A percentile compares a stretch with the other conserved stretches of the same genome.
phyloP scores from a whole-genome alignment of 1,139 yeast genomes.

The Debaryomycetaceae sp. region DNA sequence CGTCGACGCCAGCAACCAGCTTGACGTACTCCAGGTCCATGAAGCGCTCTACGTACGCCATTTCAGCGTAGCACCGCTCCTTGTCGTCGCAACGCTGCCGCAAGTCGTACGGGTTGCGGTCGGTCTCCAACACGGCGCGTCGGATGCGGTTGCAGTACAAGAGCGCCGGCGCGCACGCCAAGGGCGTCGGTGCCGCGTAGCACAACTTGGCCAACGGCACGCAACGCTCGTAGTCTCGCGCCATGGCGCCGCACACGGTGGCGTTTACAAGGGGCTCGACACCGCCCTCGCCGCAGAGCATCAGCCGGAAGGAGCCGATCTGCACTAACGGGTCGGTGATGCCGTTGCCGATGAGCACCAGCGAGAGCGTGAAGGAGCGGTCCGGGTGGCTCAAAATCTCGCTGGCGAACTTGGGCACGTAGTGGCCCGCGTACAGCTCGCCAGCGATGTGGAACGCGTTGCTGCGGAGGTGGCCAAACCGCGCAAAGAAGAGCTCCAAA shows the following conservation, averaged over 20 bases:
- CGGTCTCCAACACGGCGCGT: slow-evolving; percentile 53
- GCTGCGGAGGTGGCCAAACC: slow-evolving; percentile 57
- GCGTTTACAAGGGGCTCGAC: slow-evolving; percentile 60
- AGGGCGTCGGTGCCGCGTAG: slow-evolving; percentile 39
- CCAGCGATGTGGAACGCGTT: slow-evolving; percentile 78
- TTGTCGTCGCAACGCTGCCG: slow-evolving; percentile 53
- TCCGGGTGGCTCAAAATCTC: slow-evolving; percentile 66
- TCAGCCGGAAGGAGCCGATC: slow-evolving; percentile 65
- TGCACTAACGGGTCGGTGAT: slow-evolving; percentile 73
- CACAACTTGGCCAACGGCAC: slow-evolving; percentile 48
- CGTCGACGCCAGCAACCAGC: slow-evolving; percentile 55
- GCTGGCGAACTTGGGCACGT: slow-evolving; percentile 72
- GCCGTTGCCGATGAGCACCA: slow-evolving; percentile 80
- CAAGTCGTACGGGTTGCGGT: slow-evolving; percentile 67
- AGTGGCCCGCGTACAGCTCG: slow-evolving; percentile 86
- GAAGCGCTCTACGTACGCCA: slow-evolving; percentile 52
- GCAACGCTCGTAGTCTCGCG: slow-evolving; percentile 51
- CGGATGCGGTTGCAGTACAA: slow-evolving; percentile 36
- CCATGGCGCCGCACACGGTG: slow-evolving; percentile 57
- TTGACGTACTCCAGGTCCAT: slow-evolving; percentile 58
- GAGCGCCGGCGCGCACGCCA: slow-evolving; percentile 52
- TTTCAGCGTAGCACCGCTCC: slow-evolving; percentile 60
- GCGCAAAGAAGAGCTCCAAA: slow-evolving; percentile 69
- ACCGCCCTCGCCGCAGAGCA: slow-evolving; percentile 85
- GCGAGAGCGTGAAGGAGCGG: slow-evolving; percentile 60